These are phyloP conservation scores for Beauveria caledonica DNA, from an alignment of 2,329 filamentous ascomycete genomes.

Conservation along the genomic window DNA sequence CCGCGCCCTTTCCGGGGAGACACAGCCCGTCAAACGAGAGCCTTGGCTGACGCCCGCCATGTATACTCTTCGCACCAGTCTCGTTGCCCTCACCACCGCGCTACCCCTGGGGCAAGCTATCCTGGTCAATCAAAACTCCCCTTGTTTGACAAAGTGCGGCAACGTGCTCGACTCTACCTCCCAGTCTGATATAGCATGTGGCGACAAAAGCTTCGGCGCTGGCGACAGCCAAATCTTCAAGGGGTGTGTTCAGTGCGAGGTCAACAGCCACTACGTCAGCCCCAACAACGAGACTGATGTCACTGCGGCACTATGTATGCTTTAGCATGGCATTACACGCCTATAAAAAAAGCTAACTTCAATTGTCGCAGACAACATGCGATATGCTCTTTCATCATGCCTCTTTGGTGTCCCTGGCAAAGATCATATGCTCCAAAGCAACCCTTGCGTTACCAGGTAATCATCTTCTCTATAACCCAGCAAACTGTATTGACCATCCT, in stretches of 20 bases:
- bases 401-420: slow-evolving; percentile 42
- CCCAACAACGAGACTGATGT: slow-evolving; percentile 41
- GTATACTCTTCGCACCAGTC: slow-evolving; percentile 15
- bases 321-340: slow-evolving; percentile 10
- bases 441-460: slow-evolving; percentile 46
- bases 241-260: slow-evolving; percentile 44
- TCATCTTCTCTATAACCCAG: not conserved
- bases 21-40: not conserved
- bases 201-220: slow-evolving; percentile 30
- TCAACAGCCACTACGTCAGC: slow-evolving; percentile 36
- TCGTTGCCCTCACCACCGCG: slow-evolving; percentile 15
- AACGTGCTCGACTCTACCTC: slow-evolving; percentile 42
- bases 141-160: slow-evolving; percentile 43
- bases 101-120: slow-evolving; percentile 24
- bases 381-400: slow-evolving; percentile 46
- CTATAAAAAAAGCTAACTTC: not conserved
- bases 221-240: slow-evolving; percentile 41
- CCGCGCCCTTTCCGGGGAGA: not conserved
- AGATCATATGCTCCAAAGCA: slow-evolving; percentile 26
- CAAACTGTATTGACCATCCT: slow-evolving; percentile 18
- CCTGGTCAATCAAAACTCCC: slow-evolving; percentile 38
- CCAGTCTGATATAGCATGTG: slow-evolving; percentile 40
- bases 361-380: slow-evolving; percentile 4
- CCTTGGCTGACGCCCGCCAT: slow-evolving; percentile 1
- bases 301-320: slow-evolving; percentile 47